phyloP scores from a whole-genome alignment of 352 stramenopile genomes.

The Globisporangium cystogenes region DNA sequence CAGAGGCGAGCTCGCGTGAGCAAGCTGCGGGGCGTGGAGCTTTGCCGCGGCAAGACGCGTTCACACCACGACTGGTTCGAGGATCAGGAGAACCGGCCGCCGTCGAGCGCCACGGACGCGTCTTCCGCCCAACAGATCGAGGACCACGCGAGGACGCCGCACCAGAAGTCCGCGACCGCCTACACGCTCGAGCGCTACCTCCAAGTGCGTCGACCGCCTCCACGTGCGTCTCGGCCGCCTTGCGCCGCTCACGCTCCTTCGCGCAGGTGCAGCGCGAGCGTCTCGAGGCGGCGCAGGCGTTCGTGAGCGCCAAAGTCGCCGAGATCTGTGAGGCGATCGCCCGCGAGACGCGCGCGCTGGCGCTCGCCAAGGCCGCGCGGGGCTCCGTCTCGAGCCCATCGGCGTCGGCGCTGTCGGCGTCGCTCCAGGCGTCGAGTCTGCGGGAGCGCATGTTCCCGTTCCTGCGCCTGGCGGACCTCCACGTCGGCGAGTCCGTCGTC shows the following conservation, averaged over 20 bases:
- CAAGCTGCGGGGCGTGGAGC: too few species aligned
- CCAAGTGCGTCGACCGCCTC: constrained; percentile 5
- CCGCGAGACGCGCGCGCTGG: constrained; percentile 12
- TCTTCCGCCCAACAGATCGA: constrained; percentile 20
- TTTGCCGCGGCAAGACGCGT: too few species aligned
- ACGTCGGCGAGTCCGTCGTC: constrained; percentile 38
- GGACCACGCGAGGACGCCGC: background rate
- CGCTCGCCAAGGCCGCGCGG: constrained; percentile 9
- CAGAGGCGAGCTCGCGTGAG: too few species aligned
- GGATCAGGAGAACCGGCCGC: too few species aligned
- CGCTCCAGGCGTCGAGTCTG: constrained; percentile 25
- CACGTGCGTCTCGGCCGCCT: background rate
- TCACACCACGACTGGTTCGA: too few species aligned
- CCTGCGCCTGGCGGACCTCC: constrained; percentile 38
- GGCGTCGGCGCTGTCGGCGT: constrained; percentile 4
- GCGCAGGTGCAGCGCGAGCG: constrained; percentile 15
- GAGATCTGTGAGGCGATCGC: constrained; percentile 19
- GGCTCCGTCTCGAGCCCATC: background rate
- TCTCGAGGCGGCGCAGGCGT: constrained; percentile 8
- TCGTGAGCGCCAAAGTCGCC: constrained; percentile 14
- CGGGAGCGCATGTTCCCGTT: constrained; percentile 54
- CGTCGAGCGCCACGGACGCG: too few species aligned
- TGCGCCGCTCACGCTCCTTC: background rate
- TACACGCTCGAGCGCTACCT: constrained; percentile 9
- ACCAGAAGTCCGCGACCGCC: background rate